Conservation (phyloP, 2,329 filamentous ascomycete genomes). For the Phialocephala subalpina region DNA sequence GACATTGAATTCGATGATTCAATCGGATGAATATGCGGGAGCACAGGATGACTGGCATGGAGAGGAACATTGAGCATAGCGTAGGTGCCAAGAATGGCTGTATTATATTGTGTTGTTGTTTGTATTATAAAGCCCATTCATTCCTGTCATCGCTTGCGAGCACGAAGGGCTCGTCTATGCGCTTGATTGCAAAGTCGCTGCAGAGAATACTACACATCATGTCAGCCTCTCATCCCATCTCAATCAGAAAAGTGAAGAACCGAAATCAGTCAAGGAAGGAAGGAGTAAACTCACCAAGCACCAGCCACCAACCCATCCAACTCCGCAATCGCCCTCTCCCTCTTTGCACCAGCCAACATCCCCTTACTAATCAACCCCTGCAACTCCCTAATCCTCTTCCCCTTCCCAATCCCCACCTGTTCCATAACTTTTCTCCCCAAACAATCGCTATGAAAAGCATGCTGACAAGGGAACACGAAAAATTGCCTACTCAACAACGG, state of each 20-base stretch:
- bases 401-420: constrained; percentile 77
- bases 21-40: background rate
- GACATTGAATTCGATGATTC: background rate
- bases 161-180: constrained; percentile 93
- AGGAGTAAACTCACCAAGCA: constrained; percentile 71
- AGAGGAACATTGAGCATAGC: background rate
- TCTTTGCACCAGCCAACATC: constrained; percentile 71
- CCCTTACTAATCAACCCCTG: constrained; percentile 85
- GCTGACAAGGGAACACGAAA: constrained; percentile 98
- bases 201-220: constrained; percentile 76
- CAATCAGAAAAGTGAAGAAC: constrained; percentile 36
- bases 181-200: constrained; percentile 92
- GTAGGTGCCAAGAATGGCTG: background rate
- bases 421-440: constrained; percentile 86
- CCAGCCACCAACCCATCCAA: constrained; percentile 91
- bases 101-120: background rate
- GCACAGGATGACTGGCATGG: background rate
- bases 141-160: constrained; percentile 73
- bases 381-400: constrained; percentile 82
- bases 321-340: constrained; percentile 86
- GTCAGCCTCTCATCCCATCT: background rate
- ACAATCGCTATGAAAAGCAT: constrained; percentile 97
- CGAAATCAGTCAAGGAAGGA: constrained; percentile 10
- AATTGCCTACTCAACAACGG: constrained; percentile 91
- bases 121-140: constrained; percentile 73